Evolutionary conservation across 106 monocot species (phyloP).

Genomic region (Ottelia alismoides): DNA sequence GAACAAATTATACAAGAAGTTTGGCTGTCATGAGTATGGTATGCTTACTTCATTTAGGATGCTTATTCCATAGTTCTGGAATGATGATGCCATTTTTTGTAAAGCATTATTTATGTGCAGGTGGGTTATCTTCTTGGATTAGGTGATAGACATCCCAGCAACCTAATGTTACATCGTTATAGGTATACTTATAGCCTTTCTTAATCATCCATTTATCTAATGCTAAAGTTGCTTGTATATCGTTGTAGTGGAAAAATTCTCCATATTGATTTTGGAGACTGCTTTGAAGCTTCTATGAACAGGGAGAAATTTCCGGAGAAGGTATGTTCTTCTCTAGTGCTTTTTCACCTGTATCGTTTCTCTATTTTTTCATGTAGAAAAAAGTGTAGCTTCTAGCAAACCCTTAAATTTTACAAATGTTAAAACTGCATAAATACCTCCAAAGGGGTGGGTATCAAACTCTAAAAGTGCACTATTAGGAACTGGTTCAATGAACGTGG

Average conservation of each 20-base stretch:
- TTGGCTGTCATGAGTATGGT: slow-evolving; percentile 99
- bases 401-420: too few relatives aligned
- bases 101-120: slow-evolving; percentile 26
- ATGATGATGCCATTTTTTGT: not conserved
- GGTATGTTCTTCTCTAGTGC: slow-evolving; percentile 14
- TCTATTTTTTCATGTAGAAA: not conserved
- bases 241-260: slow-evolving; percentile 87
- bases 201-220: too few relatives aligned
- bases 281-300: slow-evolving; percentile 99
- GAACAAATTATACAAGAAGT: slow-evolving; percentile 98
- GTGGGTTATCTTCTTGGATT: slow-evolving; percentile 97
- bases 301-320: slow-evolving; percentile 98
- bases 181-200: slow-evolving; percentile 65
- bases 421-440: too few relatives aligned
- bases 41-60: slow-evolving; percentile 3
- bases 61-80: not conserved
- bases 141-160: slow-evolving; percentile 97
- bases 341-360: not conserved
- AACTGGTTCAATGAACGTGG: too few relatives aligned
- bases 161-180: slow-evolving; percentile 89
- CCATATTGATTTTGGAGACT: slow-evolving; percentile 99
- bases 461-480: too few relatives aligned
- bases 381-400: too few relatives aligned
- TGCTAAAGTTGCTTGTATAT: too few relatives aligned
- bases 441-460: too few relatives aligned